Conservation (phyloP, 139 green algal species). For the Auxenochlorella pyrenoidosa region DNA sequence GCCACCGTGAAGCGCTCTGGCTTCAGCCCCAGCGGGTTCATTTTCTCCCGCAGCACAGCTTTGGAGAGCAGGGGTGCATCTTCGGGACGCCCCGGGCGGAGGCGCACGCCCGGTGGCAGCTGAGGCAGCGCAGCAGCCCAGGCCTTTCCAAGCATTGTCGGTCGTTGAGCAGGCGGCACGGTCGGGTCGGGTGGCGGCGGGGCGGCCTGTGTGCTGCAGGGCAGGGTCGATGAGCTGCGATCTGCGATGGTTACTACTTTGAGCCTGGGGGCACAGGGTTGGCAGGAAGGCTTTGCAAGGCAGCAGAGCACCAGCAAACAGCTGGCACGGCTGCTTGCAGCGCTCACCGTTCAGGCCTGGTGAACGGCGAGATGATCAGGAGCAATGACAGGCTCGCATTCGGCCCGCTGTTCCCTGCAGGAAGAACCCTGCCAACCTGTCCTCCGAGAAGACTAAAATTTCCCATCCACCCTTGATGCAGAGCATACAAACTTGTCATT, state of each 20-base stretch:
- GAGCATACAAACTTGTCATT: no score
- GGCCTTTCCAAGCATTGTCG: neutral
- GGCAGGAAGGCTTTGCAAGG: neutral
- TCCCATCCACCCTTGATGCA: no score
- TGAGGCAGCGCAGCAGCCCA: neutral
- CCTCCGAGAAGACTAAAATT: no score
- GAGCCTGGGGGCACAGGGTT: no score
- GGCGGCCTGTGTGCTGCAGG: neutral
- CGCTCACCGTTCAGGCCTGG: no score
- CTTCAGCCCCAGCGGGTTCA: constrained; percentile 12
- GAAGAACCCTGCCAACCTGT: no score
- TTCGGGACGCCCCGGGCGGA: neutral
- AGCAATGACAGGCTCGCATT: no score
- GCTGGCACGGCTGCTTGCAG: neutral
- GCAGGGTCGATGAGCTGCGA: neutral
- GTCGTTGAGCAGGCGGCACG: neutral
- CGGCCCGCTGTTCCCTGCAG: no score
- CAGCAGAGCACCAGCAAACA: neutral
- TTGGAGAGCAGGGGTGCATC: neutral
- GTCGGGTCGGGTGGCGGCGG: neutral
- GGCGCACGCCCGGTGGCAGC: constrained; percentile 4
- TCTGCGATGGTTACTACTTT: neutral
- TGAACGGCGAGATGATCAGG: no score
- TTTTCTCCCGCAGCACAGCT: neutral
- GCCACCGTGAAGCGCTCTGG: constrained; percentile 25